Percentiles rank a stretch among this genome's conserved stretches.
Conservation (phyloP, 2,329 filamentous ascomycete species). For the Stylonectria norvegica region DNA sequence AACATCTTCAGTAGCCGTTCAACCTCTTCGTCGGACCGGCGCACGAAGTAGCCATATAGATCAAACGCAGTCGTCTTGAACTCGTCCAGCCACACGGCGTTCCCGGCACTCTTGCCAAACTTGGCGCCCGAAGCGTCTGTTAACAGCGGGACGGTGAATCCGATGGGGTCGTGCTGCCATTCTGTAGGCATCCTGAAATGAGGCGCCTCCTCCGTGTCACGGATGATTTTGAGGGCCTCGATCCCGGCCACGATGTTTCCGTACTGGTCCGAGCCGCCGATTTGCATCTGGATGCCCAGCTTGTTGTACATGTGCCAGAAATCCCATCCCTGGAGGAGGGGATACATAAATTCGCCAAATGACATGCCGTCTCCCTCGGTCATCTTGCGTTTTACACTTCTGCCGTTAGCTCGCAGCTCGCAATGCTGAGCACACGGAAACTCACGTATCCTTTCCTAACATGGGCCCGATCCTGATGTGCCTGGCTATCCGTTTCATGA, state of each 20-base stretch:
- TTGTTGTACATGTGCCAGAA: conserved; percentile 82
- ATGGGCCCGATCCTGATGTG: conserved; percentile 78
- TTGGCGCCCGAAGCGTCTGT: conserved; percentile 84
- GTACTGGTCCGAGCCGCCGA: conserved; percentile 93
- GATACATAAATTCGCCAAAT: conserved; percentile 89
- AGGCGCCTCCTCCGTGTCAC: conserved; percentile 52
- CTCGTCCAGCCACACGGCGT: conserved; percentile 87
- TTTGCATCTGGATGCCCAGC: conserved; percentile 73
- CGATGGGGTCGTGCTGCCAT: conserved; percentile 61
- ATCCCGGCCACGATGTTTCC: conserved; percentile 93
- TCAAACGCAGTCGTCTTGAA: conserved; percentile 80
- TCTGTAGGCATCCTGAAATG: conserved; percentile 36
- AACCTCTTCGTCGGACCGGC: conserved; percentile 76
- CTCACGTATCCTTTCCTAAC: conserved; percentile 83
- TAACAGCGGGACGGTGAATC: conserved; percentile 86
- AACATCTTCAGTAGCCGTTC: conserved; percentile 82
- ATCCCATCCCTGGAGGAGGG: conserved; percentile 91
- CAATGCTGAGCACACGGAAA: conserved; percentile 22
- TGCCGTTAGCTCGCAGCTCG: conserved; percentile 14
- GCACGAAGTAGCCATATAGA: conserved; percentile 86
- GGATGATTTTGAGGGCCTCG: conserved; percentile 75
- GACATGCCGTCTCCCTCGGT: conserved; percentile 89
- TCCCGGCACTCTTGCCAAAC: conserved; percentile 91
- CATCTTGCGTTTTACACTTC: conserved; percentile 73
- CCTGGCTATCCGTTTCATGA: conserved; percentile 70